Conservation (phyloP, 2,329 filamentous ascomycete species). For the Hyphodiscus sp. region DNA sequence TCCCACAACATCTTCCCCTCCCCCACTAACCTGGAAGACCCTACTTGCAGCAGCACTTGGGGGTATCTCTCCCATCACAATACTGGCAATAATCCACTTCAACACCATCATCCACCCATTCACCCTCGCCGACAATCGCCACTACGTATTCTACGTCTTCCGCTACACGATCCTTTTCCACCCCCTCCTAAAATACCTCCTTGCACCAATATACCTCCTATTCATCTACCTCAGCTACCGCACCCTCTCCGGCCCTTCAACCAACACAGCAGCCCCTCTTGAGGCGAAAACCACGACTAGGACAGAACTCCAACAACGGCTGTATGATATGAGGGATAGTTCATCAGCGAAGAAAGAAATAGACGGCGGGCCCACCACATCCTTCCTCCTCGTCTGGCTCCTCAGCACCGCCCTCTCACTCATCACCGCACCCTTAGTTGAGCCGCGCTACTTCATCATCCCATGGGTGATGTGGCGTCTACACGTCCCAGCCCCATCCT, state of each 20-base stretch:
- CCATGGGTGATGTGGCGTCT: conserved; percentile 92
- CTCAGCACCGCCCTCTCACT: conserved; percentile 70
- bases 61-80: conserved; percentile 12
- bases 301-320: no score
- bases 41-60: conserved; percentile 1
- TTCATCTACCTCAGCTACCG: conserved; percentile 64
- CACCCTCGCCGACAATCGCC: conserved; percentile 89
- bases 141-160: conserved; percentile 97
- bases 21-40: conserved; percentile 3
- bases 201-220: conserved; percentile 63
- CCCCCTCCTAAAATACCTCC: conserved; percentile 56
- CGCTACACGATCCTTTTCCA: conserved; percentile 69
- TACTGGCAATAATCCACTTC: conserved; percentile 53
- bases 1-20: conserved; percentile 27
- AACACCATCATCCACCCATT: conserved; percentile 97
- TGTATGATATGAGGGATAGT: not conserved
- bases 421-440: conserved; percentile 83
- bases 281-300: no score
- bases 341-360: conserved; percentile 5
- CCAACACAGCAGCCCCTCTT: conserved; percentile 5
- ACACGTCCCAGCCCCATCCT: conserved; percentile 64
- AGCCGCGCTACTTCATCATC: conserved; percentile 92
- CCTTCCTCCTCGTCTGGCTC: conserved; percentile 52
- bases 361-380: conserved; percentile 35
- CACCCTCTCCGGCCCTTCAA: conserved; percentile 44